These are phyloP conservation scores for Blastocystis sp. DNA, from an alignment of 352 stramenopile genomes.

Conservation along the genomic window DNA sequence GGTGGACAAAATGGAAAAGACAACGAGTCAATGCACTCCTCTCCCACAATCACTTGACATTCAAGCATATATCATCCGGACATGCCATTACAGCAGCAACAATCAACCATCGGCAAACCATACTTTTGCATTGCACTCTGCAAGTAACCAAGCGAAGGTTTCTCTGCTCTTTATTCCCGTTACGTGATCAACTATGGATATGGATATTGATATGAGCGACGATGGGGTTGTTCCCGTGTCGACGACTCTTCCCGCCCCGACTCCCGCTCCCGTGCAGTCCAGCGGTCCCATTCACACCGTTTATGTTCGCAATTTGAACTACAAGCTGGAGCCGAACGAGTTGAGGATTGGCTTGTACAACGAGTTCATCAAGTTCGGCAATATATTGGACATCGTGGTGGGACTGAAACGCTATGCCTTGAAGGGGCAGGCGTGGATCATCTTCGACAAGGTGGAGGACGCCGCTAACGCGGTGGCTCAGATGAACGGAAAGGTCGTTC, in stretches of 20 bases:
- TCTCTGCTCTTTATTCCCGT: not conserved
- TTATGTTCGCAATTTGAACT: constrained; percentile 68
- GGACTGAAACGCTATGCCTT: constrained; percentile 57
- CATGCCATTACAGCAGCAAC: too few relatives aligned
- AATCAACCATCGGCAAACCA: not conserved
- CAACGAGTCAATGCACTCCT: too few relatives aligned
- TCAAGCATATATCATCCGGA: too few relatives aligned
- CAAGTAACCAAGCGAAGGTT: constrained; percentile 5
- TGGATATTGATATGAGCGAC: constrained; percentile 62
- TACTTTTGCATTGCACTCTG: constrained; percentile 55
- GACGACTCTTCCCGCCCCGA: not conserved
- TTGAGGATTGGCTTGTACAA: constrained; percentile 53
- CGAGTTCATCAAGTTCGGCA: constrained; percentile 67
- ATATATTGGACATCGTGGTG: constrained; percentile 66
- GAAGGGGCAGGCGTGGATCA: constrained; percentile 63
- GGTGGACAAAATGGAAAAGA: too few relatives aligned
- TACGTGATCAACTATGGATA: constrained; percentile 23
- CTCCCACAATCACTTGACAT: too few relatives aligned
- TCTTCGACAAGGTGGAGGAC: constrained; percentile 62
- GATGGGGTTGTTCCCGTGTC: constrained; percentile 29
- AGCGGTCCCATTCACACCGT: constrained; percentile 51
- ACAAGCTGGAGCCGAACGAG: constrained; percentile 62
- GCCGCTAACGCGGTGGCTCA: constrained; percentile 6
- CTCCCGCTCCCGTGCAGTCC: not conserved
- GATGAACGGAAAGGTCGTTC: constrained; percentile 65